Percentiles rank a stretch among this genome's conserved stretches.
These are phyloP conservation scores for Apostasia shenzhenica DNA, from an alignment of 106 monocot genomes.

Conservation along the genomic window DNA sequence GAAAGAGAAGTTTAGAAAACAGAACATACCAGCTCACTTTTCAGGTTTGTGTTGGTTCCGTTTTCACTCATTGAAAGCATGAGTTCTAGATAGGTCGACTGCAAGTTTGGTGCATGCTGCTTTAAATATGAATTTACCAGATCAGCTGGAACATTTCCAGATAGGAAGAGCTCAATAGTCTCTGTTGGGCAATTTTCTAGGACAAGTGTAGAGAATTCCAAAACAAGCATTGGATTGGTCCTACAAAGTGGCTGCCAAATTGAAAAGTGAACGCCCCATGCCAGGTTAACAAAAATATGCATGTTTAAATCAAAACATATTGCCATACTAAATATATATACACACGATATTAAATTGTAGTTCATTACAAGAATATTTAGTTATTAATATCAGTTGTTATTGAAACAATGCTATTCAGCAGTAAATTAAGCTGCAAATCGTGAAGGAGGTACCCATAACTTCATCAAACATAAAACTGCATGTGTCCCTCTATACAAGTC, in stretches of 20 bases:
- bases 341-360: too few relatives aligned
- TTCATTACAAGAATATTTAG: too few relatives aligned
- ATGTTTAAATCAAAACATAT: too few relatives aligned
- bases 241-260: conserved; percentile 85
- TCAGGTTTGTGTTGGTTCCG: conserved; percentile 68
- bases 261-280: background rate
- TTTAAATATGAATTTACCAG: conserved; percentile 98
- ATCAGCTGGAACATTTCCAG: conserved; percentile 94
- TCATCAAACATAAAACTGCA: too few relatives aligned
- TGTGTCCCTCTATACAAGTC: too few relatives aligned
- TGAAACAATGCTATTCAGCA: too few relatives aligned
- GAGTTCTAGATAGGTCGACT: conserved; percentile 92
- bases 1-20: background rate
- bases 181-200: conserved; percentile 91
- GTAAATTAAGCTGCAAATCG: too few relatives aligned
- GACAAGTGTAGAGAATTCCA: conserved; percentile 82
- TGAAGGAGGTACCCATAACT: too few relatives aligned
- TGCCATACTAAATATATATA: too few relatives aligned
- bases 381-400: too few relatives aligned
- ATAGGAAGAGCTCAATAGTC: conserved; percentile 91
- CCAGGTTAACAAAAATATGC: too few relatives aligned
- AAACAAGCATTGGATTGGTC: conserved; percentile 90
- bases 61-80: conserved; percentile 91
- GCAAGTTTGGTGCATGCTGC: conserved; percentile 89
- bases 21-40: conserved; percentile 75